These are phyloP conservation scores for Amphichorda felina DNA, from an alignment of 2,329 filamentous ascomycete species.

Conservation along the genomic window DNA sequence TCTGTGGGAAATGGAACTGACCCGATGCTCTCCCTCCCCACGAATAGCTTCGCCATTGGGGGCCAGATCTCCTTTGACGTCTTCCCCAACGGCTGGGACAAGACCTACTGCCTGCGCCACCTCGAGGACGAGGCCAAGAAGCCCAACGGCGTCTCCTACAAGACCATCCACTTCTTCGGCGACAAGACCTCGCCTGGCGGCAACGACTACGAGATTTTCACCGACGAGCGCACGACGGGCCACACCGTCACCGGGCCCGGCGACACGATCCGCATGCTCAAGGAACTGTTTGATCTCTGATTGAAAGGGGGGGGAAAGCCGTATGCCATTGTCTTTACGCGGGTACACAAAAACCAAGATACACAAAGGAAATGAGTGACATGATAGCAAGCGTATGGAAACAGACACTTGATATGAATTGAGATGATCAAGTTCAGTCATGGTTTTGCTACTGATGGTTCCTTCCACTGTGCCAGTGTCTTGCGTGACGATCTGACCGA, in stretches of 20 bases:
- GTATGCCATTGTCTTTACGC: too few relatives aligned
- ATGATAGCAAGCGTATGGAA: too few relatives aligned
- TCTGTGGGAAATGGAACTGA: too few relatives aligned
- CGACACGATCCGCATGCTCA: conserved; percentile 70
- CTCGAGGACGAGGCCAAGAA: conserved; percentile 67
- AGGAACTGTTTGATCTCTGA: conserved; percentile 65
- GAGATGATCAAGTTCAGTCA: too few relatives aligned
- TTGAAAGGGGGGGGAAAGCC: too few relatives aligned
- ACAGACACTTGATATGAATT: too few relatives aligned
- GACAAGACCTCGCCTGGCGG: conserved; percentile 89
- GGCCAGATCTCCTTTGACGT: conserved; percentile 98
- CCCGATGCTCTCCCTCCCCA: conserved; percentile 3
- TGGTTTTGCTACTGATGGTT: too few relatives aligned
- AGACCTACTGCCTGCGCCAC: conserved; percentile 90
- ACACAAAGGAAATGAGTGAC: too few relatives aligned
- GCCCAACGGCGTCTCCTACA: conserved; percentile 63
- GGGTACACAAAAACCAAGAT: too few relatives aligned
- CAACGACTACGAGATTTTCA: conserved; percentile 93
- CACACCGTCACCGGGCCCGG: conserved; percentile 74
- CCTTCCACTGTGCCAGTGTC: too few relatives aligned
- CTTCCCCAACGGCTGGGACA: conserved; percentile 96
- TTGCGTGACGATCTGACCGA: too few relatives aligned
- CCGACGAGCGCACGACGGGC: conserved; percentile 68
- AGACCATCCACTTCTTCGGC: conserved; percentile 92
- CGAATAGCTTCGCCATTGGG: conserved; percentile 82